Conservation (phyloP, 2,329 filamentous ascomycete species). For the Helotiales sp. region DNA sequence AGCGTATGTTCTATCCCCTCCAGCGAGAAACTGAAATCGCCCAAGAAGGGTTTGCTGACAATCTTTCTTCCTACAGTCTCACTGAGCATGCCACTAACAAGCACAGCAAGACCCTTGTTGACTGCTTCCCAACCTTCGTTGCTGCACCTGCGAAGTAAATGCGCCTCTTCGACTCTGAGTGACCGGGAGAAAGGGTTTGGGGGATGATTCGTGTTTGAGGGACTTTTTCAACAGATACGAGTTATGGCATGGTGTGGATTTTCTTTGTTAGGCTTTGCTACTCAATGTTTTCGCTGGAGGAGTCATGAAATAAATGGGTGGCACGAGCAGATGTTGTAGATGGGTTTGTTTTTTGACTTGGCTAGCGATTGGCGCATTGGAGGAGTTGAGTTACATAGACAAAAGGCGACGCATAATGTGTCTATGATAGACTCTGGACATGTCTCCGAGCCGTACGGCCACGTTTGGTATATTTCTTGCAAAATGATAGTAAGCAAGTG, state of each 20-base stretch:
- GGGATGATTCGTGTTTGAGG: background rate
- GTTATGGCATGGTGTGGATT: background rate
- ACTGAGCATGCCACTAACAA: constrained; percentile 76
- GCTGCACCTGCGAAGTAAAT: constrained; percentile 18
- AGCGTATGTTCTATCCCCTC: constrained; percentile 56
- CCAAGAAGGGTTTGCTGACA: constrained; percentile 1
- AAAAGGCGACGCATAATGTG: constrained; percentile 24
- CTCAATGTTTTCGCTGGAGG: background rate
- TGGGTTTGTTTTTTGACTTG: constrained; percentile 19
- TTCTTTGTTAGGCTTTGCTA: constrained; percentile 5
- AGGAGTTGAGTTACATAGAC: constrained; percentile 23
- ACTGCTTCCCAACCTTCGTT: constrained; percentile 68
- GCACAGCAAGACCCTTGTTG: constrained; percentile 72
- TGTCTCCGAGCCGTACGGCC: background rate
- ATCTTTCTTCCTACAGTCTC: constrained; percentile 52
- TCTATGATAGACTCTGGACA: constrained; percentile 19
- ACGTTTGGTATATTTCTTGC: too few species aligned
- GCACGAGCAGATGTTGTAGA: constrained; percentile 13
- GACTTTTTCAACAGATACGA: background rate
- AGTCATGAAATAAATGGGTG: constrained; percentile 10
- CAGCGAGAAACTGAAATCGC: constrained; percentile 21
- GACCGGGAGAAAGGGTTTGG: background rate
- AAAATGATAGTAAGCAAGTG: background rate
- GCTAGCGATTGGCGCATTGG: constrained; percentile 36
- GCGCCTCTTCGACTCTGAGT: background rate